Conservation (phyloP, 169 alveolate species). For the Eimeria acervulina region DNA sequence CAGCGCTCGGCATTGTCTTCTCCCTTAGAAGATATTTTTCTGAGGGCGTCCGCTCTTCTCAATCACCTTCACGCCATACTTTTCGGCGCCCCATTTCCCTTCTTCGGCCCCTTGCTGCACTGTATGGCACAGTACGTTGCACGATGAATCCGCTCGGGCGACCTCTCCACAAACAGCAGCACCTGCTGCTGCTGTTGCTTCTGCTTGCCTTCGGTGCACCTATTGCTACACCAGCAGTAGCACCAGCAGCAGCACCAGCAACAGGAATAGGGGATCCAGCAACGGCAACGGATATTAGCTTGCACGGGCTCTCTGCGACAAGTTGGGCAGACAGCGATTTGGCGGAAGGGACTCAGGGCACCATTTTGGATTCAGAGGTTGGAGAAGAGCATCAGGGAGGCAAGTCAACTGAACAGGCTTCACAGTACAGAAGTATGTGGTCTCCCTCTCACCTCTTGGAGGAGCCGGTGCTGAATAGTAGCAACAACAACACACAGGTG, state of each 20-base stretch:
- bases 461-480: background rate
- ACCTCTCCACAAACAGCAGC: background rate
- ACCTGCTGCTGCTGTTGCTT: background rate
- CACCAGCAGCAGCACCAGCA: constrained; percentile 19
- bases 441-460: background rate
- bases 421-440: background rate
- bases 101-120: too few relatives aligned
- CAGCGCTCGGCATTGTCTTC: too few relatives aligned
- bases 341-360: background rate
- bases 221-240: background rate
- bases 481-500: background rate
- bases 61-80: too few relatives aligned
- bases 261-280: background rate
- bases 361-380: too few relatives aligned
- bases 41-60: too few relatives aligned
- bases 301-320: background rate
- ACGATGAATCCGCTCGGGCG: too few relatives aligned
- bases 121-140: too few relatives aligned
- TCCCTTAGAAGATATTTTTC: too few relatives aligned
- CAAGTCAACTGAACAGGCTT: background rate
- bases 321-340: background rate
- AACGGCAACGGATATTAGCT: background rate
- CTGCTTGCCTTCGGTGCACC: background rate
- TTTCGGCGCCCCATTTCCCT: too few relatives aligned
- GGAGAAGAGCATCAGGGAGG: background rate